Percentiles rank a stretch among this genome's conserved stretches.
phyloP scores from a whole-genome alignment of 2,329 filamentous ascomycete genomes.

The Sodiomyces alkalinus region DNA sequence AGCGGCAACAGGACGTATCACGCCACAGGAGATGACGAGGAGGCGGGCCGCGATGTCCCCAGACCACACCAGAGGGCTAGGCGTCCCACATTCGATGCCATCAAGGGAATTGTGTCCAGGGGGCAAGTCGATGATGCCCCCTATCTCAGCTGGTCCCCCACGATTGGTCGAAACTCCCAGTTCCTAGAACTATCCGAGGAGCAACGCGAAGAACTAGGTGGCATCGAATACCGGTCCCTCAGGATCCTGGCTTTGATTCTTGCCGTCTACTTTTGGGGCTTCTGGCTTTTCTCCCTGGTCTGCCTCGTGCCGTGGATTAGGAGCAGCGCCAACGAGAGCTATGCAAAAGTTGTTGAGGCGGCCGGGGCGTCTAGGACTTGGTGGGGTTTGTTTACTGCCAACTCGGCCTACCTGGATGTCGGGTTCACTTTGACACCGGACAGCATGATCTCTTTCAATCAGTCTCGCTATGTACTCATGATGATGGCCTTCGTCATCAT shows the following conservation, averaged over 20 bases:
- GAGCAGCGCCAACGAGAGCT: constrained; percentile 34
- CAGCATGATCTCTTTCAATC: constrained; percentile 83
- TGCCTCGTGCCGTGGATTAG: constrained; percentile 72
- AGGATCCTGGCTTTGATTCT: constrained; percentile 74
- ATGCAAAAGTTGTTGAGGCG: constrained; percentile 46
- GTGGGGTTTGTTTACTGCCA: constrained; percentile 88
- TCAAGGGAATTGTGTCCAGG: constrained; percentile 37
- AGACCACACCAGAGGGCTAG: constrained; percentile 16
- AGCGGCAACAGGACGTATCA: constrained; percentile 22
- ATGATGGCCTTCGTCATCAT: constrained; percentile 77
- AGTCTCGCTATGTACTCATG: constrained; percentile 59
- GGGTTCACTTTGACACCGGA: constrained; percentile 85
- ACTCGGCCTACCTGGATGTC: constrained; percentile 86
- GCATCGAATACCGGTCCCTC: constrained; percentile 87
- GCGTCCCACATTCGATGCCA: constrained; percentile 39
- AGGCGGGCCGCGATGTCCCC: constrained; percentile 2
- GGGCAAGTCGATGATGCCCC: constrained; percentile 49
- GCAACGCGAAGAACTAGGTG: constrained; percentile 86
- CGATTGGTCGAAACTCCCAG: constrained; percentile 80
- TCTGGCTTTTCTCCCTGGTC: constrained; percentile 61
- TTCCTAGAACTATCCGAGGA: constrained; percentile 81
- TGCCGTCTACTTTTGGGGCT: constrained; percentile 66
- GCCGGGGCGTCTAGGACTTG: constrained; percentile 54
- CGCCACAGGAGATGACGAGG: constrained; percentile 16
- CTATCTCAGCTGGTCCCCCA: constrained; percentile 89